These are phyloP conservation scores for Calonectria pseudoreteaudii DNA, from an alignment of 2,329 filamentous ascomycete species.

Conservation along the genomic window DNA sequence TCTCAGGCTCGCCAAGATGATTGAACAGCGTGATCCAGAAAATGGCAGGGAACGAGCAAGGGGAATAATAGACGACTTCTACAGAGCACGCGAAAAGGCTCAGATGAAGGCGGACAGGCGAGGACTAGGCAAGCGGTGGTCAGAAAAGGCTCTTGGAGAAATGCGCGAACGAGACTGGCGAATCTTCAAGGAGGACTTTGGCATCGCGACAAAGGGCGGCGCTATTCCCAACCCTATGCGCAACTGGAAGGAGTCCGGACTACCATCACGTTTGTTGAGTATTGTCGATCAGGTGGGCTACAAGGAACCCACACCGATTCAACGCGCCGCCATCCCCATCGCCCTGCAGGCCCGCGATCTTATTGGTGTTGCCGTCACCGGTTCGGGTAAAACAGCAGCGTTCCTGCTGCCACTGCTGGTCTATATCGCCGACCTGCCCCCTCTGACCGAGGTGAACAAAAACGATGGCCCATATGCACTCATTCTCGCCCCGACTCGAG, in stretches of 20 bases:
- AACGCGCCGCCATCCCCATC: conserved; percentile 94
- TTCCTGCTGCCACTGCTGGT: conserved; percentile 93
- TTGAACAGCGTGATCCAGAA: conserved; percentile 81
- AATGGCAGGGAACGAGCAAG: conserved; percentile 81
- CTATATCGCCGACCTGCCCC: conserved; percentile 92
- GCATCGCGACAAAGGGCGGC: conserved; percentile 93
- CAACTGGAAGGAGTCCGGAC: conserved; percentile 85
- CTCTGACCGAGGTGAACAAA: conserved; percentile 85
- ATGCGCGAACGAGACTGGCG: conserved; percentile 99
- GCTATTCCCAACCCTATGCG: conserved; percentile 96
- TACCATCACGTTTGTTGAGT: conserved; percentile 82
- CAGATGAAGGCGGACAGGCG: conserved; percentile 80
- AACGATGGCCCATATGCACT: conserved; percentile 98
- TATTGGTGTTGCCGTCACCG: conserved; percentile 98
- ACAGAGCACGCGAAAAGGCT: conserved; percentile 71
- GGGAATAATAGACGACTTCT: conserved; percentile 84
- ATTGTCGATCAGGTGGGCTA: conserved; percentile 90
- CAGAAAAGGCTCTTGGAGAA: conserved; percentile 88
- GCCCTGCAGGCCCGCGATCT: conserved; percentile 92
- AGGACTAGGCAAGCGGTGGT: conserved; percentile 93
- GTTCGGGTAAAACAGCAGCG: conserved; percentile 97
- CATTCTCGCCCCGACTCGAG: conserved; percentile 94
- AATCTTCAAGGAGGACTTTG: conserved; percentile 99
- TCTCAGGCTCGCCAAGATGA: conserved; percentile 71
- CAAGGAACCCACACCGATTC: conserved; percentile 89